Conservation (phyloP, 1,139 yeast species). For the Zhuliangozyma blackwelliae region DNA sequence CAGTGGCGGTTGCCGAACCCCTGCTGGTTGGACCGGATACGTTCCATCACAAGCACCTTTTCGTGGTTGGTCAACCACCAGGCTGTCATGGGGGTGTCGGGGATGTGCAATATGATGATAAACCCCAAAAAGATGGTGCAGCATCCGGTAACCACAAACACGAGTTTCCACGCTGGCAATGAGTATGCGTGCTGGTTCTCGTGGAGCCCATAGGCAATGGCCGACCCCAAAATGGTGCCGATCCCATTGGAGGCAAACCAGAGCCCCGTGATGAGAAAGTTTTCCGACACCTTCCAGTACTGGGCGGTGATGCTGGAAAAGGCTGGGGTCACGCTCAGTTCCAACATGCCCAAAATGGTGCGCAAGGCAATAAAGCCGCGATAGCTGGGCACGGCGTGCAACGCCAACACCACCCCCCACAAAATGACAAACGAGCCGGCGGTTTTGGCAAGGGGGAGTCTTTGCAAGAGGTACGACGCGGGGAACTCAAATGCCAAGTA, state of each 20-base stretch:
- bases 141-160: slow-evolving; percentile 27
- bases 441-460: slow-evolving; percentile 27
- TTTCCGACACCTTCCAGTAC: slow-evolving; percentile 23
- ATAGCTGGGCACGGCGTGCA: slow-evolving; percentile 26
- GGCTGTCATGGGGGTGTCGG: slow-evolving; percentile 27
- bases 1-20: slow-evolving; percentile 55
- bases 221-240: slow-evolving; percentile 23
- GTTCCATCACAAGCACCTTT: slow-evolving; percentile 31
- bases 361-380: slow-evolving; percentile 30
- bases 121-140: slow-evolving; percentile 25
- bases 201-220: slow-evolving; percentile 21
- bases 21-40: slow-evolving; percentile 39
- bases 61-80: slow-evolving; percentile 45
- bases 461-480: slow-evolving; percentile 37
- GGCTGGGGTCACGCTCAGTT: slow-evolving; percentile 53
- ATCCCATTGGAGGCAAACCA: slow-evolving; percentile 32
- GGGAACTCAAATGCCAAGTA: slow-evolving; percentile 47
- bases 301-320: slow-evolving; percentile 46
- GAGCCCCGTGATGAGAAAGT: slow-evolving; percentile 19
- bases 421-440: slow-evolving; percentile 19
- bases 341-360: slow-evolving; percentile 48
- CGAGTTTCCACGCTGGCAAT: slow-evolving; percentile 29
- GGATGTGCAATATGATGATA: slow-evolving; percentile 20
- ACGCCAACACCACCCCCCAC: slow-evolving; percentile 28
- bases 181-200: slow-evolving; percentile 13